Base-by-base conservation (phyloP, 495 filamentous ascomycete genomes). In the Hypoxylon perforatum region DNA sequence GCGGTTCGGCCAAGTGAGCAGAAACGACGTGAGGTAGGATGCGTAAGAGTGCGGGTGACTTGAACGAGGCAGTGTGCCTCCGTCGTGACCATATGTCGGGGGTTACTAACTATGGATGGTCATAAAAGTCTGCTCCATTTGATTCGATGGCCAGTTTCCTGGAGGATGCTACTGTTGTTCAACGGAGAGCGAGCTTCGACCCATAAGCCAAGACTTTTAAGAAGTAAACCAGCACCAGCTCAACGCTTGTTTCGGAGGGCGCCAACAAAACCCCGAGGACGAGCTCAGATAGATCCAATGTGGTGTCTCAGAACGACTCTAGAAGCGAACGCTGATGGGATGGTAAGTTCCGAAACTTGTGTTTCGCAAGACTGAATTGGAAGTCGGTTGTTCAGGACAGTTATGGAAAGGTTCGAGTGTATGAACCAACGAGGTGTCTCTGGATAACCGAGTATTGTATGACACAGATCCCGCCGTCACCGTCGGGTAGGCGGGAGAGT, bases 81-180 rank as follows among this genome's bases (percentile, higher is more conserved):
- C 33, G 47, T 55, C 15, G 42, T 41, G 15, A 52, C 47, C n/a
- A 54, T 60, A 64, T 44, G 44, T 11, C 19, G 51, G 51, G 38
- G 69, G 63, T 28, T 67, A 85, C 89, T 80, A 77, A 88, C 93
- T 92, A 77, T 96, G 92, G 67, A 96, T 96, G 63, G 92, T 92
- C 80, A 96, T 96, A 80, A 96, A 96, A 42, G 92, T 96, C 65
- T 90, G 91, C 78, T 95, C 92, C 92, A 95, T 95, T 72, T 67
- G 78, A 76, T 63, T 70, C 68, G 72, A 68, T 65, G 33, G 54
- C 66, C 64, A 71, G 50, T 48, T 54, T 60, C 54, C 39, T 60
- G 70, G 58, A 60, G 58, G 66, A 72, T 65, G 59, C 55, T 73
- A 69, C 60, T 61, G 61, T 49, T 63, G 57, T 66, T 69, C 56